phyloP scores from a whole-genome alignment of 2,329 filamentous ascomycete species.

The Epichloe scottii region DNA sequence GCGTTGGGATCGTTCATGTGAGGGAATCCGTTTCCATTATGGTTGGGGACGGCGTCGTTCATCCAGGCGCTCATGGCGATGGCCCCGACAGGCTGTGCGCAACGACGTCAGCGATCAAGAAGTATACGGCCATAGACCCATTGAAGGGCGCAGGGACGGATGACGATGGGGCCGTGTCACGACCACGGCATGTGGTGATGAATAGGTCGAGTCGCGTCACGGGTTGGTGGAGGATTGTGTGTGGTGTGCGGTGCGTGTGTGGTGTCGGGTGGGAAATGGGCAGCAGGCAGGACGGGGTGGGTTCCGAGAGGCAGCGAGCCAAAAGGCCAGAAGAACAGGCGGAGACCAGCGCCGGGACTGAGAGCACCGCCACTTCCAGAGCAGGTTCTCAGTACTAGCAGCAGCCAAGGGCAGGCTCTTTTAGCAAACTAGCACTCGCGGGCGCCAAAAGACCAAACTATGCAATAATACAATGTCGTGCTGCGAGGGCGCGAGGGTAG shows the following conservation, averaged over 20 bases:
- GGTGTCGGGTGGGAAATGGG: slow-evolving; percentile 20
- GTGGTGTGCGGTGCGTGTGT: slow-evolving; percentile 13
- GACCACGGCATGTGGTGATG: slow-evolving; percentile 27
- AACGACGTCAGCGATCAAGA: slow-evolving; percentile 33
- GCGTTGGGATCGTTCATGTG: slow-evolving; percentile 50
- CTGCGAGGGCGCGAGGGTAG: background rate
- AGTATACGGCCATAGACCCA: slow-evolving; percentile 26
- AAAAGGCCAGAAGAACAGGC: slow-evolving; percentile 1
- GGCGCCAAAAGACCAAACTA: background rate
- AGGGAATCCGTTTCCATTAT: slow-evolving; percentile 57
- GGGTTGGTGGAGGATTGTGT: slow-evolving; percentile 26
- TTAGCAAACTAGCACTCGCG: background rate
- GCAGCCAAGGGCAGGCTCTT: background rate
- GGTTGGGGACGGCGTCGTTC: slow-evolving; percentile 57
- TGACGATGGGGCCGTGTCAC: slow-evolving; percentile 36
- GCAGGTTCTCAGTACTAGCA: background rate
- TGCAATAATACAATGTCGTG: background rate
- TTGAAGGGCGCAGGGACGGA: slow-evolving; percentile 25
- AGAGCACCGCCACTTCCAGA: background rate
- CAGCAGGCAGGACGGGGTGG: slow-evolving; percentile 7
- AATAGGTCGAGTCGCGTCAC: slow-evolving; percentile 28
- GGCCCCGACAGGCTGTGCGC: slow-evolving; percentile 30
- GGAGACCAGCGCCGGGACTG: background rate
- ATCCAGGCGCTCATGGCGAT: slow-evolving; percentile 60
- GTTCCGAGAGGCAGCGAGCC: background rate